Evolutionary conservation across 2,329 filamentous ascomycete species (phyloP), one percentile per base, ranked within the genome.

Genomic region (Fusarium sp.): DNA sequence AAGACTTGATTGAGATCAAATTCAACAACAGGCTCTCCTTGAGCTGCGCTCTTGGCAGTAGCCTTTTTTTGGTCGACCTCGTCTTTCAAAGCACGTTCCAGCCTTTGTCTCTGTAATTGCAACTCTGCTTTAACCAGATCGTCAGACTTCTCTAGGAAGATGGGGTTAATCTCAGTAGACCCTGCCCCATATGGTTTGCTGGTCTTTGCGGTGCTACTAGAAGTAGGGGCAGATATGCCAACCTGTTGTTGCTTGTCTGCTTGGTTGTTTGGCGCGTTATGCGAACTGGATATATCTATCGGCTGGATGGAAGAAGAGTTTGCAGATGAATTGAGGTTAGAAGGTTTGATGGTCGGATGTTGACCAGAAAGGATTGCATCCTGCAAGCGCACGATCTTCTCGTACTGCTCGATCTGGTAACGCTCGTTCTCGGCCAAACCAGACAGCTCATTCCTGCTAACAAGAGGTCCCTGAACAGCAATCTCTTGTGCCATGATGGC

Each of bases 91-190:
- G 85, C 82, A 70, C 90, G 89, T 80, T 98, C 96, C 74, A 97
- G 83, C 68, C 91, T 88, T 79, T 94, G 89, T 67, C 95, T 89
- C 80, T 93, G 92, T 67, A 95, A 80, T 77, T 91, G 88, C 65
- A 93, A 83, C 80, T 97, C 93, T 75, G 93, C 93, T 81, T 89
- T 91, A 76, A 96, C 89, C 71, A 97, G 84, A 76, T 92, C 89
- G 76, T 93, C 91, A 72, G 94, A 94, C 80, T 97, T 97, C 76
- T 92, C 91, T 78, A 97, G 85, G 72, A 97, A 85, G 65, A 97
- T 89, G 50, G 93, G 92, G 78, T 97, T 89, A 81, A 96, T 92
- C 78, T 91, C 89, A 63, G 89, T 88, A 69, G 85, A 86, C 62
- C 82, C 80, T 70, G 85, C 80, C 74, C 81, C 84, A 64, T 80